phyloP scores from a whole-genome alignment of 2,329 filamentous ascomycete species.

The Biscogniauxia mediterranea region DNA sequence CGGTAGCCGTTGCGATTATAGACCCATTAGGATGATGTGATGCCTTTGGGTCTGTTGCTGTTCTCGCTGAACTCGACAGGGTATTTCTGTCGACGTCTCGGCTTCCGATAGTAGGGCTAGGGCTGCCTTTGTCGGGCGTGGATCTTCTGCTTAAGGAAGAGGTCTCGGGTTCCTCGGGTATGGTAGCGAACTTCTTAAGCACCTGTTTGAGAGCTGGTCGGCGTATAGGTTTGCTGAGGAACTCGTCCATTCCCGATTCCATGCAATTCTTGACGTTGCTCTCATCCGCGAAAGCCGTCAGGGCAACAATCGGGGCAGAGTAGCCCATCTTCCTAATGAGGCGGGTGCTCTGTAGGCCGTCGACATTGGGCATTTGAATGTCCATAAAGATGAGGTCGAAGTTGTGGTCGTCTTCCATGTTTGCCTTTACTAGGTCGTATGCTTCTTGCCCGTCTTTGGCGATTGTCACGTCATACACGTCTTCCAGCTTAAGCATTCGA shows the following conservation, averaged over 20 bases:
- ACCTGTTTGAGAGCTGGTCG: constrained; percentile 85
- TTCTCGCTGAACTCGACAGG: not conserved
- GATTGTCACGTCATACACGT: constrained; percentile 83
- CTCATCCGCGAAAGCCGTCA: constrained; percentile 89
- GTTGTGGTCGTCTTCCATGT: constrained; percentile 68
- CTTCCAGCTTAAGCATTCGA: constrained; percentile 70
- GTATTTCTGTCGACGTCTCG: constrained; percentile 15
- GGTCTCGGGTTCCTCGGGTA: constrained; percentile 65
- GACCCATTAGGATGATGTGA: not conserved
- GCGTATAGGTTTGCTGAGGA: constrained; percentile 73
- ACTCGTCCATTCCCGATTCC: constrained; percentile 90
- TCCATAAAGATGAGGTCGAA: constrained; percentile 97
- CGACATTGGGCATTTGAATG: constrained; percentile 90
- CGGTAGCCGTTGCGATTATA: not conserved
- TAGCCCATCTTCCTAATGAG: constrained; percentile 86
- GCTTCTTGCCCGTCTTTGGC: constrained; percentile 86
- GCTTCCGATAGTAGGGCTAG: constrained; percentile 2
- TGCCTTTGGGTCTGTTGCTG: constrained; percentile 7
- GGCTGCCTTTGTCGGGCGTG: constrained; percentile 19
- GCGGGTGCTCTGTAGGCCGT: constrained; percentile 81
- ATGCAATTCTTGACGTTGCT: constrained; percentile 84
- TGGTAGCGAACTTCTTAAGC: constrained; percentile 78
- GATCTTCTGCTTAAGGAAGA: constrained; percentile 34
- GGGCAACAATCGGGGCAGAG: constrained; percentile 80
- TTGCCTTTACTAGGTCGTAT: constrained; percentile 78